A percentile compares a stretch with the other conserved stretches of the same genome.
Evolutionary conservation across 768 basidiomycete species (phyloP).

Genomic region (Polyporus arcularius): DNA sequence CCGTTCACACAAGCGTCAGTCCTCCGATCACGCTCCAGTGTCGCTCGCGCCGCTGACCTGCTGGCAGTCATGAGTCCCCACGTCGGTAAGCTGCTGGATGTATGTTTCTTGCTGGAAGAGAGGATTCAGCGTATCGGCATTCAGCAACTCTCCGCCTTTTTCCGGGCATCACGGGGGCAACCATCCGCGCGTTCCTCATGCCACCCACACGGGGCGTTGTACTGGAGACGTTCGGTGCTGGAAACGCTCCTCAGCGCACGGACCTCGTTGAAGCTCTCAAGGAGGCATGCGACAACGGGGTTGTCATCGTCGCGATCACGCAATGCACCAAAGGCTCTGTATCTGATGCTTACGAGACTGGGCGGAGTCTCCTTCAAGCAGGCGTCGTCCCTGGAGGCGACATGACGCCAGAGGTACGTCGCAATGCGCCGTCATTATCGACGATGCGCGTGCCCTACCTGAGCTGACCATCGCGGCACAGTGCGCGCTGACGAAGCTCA

Average conservation of each 20-base stretch:
- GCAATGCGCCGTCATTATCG: slow-evolving; percentile 3
- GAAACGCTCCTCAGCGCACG: slow-evolving; percentile 83
- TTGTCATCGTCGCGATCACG: slow-evolving; percentile 89
- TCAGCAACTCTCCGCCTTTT: slow-evolving; percentile 84
- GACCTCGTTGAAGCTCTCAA: slow-evolving; percentile 78
- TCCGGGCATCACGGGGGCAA: slow-evolving; percentile 79
- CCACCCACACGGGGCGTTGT: slow-evolving; percentile 81
- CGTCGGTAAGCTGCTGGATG: slow-evolving; percentile 56
- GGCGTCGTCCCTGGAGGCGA: slow-evolving; percentile 86
- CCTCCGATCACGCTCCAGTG: background rate
- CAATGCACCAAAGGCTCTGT: slow-evolving; percentile 90
- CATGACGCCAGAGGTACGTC: slow-evolving; percentile 91
- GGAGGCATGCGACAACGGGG: slow-evolving; percentile 79
- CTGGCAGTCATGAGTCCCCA: slow-evolving; percentile 73
- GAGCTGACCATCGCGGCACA: slow-evolving; percentile 30
- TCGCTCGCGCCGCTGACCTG: background rate
- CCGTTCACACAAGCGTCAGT: slow-evolving; percentile 72
- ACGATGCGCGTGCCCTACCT: background rate
- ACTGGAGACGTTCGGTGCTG: slow-evolving; percentile 89
- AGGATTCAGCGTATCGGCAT: background rate
- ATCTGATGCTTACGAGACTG: slow-evolving; percentile 81
- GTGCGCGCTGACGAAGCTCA: slow-evolving; percentile 89
- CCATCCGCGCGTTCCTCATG: slow-evolving; percentile 73
- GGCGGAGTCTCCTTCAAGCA: slow-evolving; percentile 62
- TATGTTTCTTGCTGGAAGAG: background rate